Base-by-base conservation (phyloP, 176 grass and related monocot genomes). In the Alopecurus myosuroides region DNA sequence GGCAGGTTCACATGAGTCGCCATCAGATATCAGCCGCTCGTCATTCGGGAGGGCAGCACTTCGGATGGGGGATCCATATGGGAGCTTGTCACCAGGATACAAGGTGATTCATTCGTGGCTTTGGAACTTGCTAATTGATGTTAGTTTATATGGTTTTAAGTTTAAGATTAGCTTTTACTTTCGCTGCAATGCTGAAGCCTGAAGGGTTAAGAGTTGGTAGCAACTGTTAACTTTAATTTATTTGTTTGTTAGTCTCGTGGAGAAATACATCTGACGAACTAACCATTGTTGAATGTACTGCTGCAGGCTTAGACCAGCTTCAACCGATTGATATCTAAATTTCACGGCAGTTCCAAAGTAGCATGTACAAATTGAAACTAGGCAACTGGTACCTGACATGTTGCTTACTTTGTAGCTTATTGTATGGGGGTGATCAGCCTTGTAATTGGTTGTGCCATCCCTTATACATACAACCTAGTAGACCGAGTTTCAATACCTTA, bases 31-130 rank as follows among this genome's bases (percentile, higher is more conserved):
- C 9, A 79, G 77, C 23, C 66, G 77, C 9, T 46, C 44, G 61
- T 94, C 93, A 64, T 94, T 94, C 18, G 81, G 87, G 35, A 90
- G 87, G 78, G 19, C 77, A 3, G 90, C 72, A 49, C 81, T 88
- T 58, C 86, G 76, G 63, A 81, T 77, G 31, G 86, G 57, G 28
- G 93, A 95, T 90, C 70, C 72, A 30, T 87, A 91, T 79, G 83
- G 67, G 12, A 92, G 90, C 78, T 82, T 81, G 40, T 87, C 86
- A 55, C 80, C 93, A 30, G 86, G 81, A 76, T 84, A 63, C 62
- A 95, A 96, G 97, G 93, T 98, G 86, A 72, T 87, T 84, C 46
- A 26, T 84, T 84, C 28, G 18, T 84, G 49, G 17, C 23, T 81
- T 37, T 44, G 9, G 9, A 45, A 13, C 30, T 76, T 86, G 22